Evolutionary conservation across 257 asterid genomes (phyloP).

Genomic region (Scutellaria galericulata): DNA sequence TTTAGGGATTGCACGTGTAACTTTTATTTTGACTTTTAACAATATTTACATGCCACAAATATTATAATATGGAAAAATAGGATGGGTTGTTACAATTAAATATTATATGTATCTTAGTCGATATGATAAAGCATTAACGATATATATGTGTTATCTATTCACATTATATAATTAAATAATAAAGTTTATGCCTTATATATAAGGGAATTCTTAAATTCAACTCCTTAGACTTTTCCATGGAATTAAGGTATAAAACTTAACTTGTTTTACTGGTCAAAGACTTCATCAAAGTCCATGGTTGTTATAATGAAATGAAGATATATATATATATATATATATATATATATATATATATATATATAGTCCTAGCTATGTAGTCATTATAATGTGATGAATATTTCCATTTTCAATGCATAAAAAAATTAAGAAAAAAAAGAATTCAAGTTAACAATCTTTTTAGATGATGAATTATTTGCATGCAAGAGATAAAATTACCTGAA

Average conservation of each 20-base stretch:
- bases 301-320: not conserved
- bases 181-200: not conserved
- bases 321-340: too few relatives aligned
- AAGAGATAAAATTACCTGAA: slow-evolving; percentile 55
- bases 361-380: too few relatives aligned
- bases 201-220: slow-evolving; percentile 16
- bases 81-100: not conserved
- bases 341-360: too few relatives aligned
- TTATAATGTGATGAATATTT: too few relatives aligned
- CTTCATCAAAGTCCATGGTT: slow-evolving; percentile 1
- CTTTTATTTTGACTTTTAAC: not conserved
- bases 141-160: too few relatives aligned
- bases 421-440: too few relatives aligned
- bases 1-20: not conserved
- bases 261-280: slow-evolving; percentile 1
- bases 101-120: not conserved
- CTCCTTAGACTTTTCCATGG: not conserved
- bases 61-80: not conserved
- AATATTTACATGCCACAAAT: not conserved
- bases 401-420: too few relatives aligned
- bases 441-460: too few relatives aligned
- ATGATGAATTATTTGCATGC: too few relatives aligned
- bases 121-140: too few relatives aligned
- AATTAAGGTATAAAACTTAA: not conserved
- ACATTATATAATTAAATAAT: not conserved